phyloP scores from a whole-genome alignment of 2,329 filamentous ascomycete genomes.

The Pseudogymnoascus sp. region DNA sequence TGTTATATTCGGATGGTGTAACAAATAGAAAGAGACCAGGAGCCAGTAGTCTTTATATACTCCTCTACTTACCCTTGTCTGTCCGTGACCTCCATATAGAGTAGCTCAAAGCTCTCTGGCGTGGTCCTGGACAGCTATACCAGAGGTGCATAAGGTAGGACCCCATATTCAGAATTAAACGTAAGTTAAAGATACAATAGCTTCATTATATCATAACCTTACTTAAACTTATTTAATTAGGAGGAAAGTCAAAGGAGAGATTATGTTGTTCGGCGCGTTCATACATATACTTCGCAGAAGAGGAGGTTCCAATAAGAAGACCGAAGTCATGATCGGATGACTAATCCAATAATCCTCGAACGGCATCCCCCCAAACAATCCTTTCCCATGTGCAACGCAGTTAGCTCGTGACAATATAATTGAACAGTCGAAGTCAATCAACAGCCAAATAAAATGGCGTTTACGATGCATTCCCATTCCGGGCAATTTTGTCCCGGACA shows the following conservation, averaged over 20 bases:
- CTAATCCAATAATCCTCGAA: neutral
- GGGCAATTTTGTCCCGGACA: constrained; percentile 93
- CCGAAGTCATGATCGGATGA: neutral
- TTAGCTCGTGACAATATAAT: neutral
- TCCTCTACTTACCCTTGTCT: neutral
- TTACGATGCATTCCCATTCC: constrained; percentile 96
- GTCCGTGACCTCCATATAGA: neutral
- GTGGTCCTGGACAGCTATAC: neutral
- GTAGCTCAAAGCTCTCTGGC: neutral
- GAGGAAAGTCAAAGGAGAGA: neutral
- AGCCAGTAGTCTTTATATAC: neutral
- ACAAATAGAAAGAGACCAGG: neutral
- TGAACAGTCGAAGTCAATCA: neutral
- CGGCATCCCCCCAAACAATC: neutral
- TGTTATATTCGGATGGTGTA: neutral
- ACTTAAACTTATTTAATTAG: neutral
- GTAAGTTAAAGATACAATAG: neutral
- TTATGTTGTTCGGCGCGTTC: neutral
- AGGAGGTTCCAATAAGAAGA: neutral
- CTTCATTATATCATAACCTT: neutral
- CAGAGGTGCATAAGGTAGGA: neutral
- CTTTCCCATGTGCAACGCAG: neutral
- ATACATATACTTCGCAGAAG: neutral
- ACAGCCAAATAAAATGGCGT: constrained; percentile 57
- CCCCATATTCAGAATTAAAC: neutral